A percentile compares a stretch with the other conserved stretches of the same genome.
phyloP scores from a whole-genome alignment of 2,329 filamentous ascomycete genomes.

The Sporothrix brunneoviolacea region DNA sequence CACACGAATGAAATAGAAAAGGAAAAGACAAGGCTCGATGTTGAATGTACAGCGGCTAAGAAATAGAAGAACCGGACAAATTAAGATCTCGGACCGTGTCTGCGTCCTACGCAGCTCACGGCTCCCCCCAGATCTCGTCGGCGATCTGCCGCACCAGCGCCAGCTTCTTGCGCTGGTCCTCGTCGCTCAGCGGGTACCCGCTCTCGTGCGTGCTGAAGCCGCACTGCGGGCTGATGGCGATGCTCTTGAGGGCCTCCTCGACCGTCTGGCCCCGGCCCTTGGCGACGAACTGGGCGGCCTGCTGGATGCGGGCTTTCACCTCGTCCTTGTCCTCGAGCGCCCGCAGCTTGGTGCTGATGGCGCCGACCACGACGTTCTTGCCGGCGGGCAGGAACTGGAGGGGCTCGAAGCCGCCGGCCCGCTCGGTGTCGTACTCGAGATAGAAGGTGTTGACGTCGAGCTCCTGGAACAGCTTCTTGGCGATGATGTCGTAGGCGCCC shows the following conservation, averaged over 20 bases:
- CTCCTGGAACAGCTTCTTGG: conserved; percentile 52
- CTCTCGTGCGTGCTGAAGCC: conserved; percentile 62
- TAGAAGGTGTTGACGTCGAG: conserved; percentile 53
- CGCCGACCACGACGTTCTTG: conserved; percentile 57
- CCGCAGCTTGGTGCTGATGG: conserved; percentile 32
- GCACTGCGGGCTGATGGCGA: conserved; percentile 64
- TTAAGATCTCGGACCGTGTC: too few species aligned
- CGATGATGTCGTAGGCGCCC: conserved; percentile 58
- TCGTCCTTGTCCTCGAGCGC: conserved; percentile 38
- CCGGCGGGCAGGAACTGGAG: conserved; percentile 49
- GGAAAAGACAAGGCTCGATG: too few species aligned
- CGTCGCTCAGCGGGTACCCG: conserved; percentile 60
- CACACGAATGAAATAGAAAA: too few species aligned
- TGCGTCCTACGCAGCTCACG: too few species aligned
- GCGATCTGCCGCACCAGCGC: conserved; percentile 61
- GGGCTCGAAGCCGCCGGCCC: conserved; percentile 58
- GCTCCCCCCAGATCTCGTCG: conserved; percentile 52
- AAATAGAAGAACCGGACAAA: too few species aligned
- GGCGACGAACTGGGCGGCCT: conserved; percentile 60
- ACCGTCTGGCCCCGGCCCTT: conserved; percentile 52
- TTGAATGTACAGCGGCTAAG: too few species aligned
- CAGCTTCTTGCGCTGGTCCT: conserved; percentile 66
- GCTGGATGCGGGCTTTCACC: conserved; percentile 47
- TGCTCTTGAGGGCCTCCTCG: conserved; percentile 57
- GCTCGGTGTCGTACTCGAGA: conserved; percentile 38